A percentile compares a stretch with the other conserved stretches of the same genome.
Evolutionary conservation across 345 rosid species (phyloP).

Genomic region (Jatropha curcas): DNA sequence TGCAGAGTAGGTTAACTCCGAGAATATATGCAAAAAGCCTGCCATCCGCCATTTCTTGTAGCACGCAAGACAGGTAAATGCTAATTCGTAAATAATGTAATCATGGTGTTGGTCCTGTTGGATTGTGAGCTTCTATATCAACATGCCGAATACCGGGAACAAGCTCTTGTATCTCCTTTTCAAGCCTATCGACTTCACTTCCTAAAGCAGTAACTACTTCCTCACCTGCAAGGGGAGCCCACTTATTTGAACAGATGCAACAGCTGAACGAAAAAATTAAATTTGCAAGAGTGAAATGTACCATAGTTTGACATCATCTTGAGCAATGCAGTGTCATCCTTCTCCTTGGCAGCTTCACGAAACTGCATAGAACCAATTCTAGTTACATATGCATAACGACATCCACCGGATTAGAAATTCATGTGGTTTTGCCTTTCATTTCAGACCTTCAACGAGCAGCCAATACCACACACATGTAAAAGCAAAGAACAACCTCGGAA

Average conservation of each 20-base stretch:
- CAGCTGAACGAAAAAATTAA: background rate
- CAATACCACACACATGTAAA: background rate
- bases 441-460: too few relatives aligned
- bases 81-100: background rate
- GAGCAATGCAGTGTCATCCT: slow-evolving; percentile 65
- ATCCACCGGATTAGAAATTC: background rate
- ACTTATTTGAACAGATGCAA: background rate
- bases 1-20: background rate
- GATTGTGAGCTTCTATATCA: slow-evolving; percentile 98
- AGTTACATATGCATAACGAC: slow-evolving; percentile 6
- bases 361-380: slow-evolving; percentile 49
- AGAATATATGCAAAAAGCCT: background rate
- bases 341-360: slow-evolving; percentile 63
- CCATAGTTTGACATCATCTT: slow-evolving; percentile 87
- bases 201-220: slow-evolving; percentile 98
- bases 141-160: slow-evolving; percentile 97
- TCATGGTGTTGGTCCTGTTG: slow-evolving; percentile 44
- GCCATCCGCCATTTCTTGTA: background rate
- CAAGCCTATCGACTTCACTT: slow-evolving; percentile 95
- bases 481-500: background rate
- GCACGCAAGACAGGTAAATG: background rate
- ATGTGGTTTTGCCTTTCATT: too few relatives aligned
- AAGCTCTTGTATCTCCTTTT: slow-evolving; percentile 89
- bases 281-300: slow-evolving; percentile 24
- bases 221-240: slow-evolving; percentile 59